Conservation (phyloP, 1,284 basidiomycete genomes). For the Trametes pubescens region DNA sequence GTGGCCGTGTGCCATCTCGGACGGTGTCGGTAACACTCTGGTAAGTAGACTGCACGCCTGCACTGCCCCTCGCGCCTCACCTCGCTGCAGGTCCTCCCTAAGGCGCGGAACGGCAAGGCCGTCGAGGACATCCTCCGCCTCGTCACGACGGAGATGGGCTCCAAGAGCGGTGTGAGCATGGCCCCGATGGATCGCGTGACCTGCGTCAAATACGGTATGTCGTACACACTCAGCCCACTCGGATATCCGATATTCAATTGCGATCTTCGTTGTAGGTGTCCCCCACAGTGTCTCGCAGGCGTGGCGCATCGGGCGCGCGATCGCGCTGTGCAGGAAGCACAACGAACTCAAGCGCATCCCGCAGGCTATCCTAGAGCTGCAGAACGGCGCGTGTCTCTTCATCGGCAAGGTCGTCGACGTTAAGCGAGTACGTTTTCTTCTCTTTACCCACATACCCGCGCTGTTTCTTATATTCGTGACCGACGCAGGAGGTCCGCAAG, state of each 20-base stretch:
- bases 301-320: conserved; percentile 59
- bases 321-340: conserved; percentile 39
- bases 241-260: not conserved
- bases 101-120: conserved; percentile 39
- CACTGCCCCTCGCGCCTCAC: not conserved
- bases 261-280: conserved; percentile 38
- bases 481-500: conserved; percentile 42
- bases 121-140: conserved; percentile 44
- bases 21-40: conserved; percentile 53
- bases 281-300: conserved; percentile 58
- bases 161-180: conserved; percentile 51
- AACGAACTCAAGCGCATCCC: conserved; percentile 56
- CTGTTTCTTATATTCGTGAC: too few species aligned
- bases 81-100: conserved; percentile 39
- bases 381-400: conserved; percentile 60
- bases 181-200: conserved; percentile 47
- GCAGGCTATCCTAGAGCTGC: conserved; percentile 54
- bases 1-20: conserved; percentile 53
- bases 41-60: conserved; percentile 24
- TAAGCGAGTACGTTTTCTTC: conserved; percentile 41
- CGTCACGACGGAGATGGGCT: conserved; percentile 51
- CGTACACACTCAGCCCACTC: not conserved
- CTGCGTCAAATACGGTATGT: conserved; percentile 48
- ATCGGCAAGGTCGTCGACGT: conserved; percentile 63
- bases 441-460: not conserved